Evolutionary conservation across 1,139 yeast species (phyloP), one percentile per base, ranked within the genome.

Genomic region (Meyerozyma guilliermondii): DNA sequence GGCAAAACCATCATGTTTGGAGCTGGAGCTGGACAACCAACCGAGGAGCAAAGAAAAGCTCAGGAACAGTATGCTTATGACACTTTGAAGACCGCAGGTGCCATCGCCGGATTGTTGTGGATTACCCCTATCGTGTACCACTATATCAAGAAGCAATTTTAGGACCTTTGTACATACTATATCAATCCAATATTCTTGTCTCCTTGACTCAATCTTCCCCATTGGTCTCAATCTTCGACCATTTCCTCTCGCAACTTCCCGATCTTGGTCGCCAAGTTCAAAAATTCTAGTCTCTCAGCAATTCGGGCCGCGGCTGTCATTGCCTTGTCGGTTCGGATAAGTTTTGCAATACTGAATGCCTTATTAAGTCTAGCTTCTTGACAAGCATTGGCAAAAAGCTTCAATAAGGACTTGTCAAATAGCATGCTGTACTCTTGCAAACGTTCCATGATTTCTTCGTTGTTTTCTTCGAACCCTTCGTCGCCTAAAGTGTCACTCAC

Each of bases 301-400:
- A 92, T 86, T 62, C 85, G 85, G 20, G 78, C 69, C 1, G 97
- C 96, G 0, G 96, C 96, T 45, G 76, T 76, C 48, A 91, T 66
- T 5, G 96, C 95, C 51, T 84, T 81, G 49, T 84, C 91, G 48
- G 81, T 83, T 52, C 80, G 78, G 53, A 92, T 71, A 56, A 86
- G 78, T 51, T 73, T 76, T 5, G 81, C 89, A 38, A 92, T 62
- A 33, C 85, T 83, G 49, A 80, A 69, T 0, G 95, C 94, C 59
- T 83, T 83, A 43, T 76, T 76, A 36, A 77, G 62, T 45, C 80
- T 77, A 39, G 81, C 78, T 28, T 82, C 84, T 37, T 81, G 74
- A 61, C 97, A 89, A 1, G 94, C 81, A 23, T 68, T 71, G n/a
- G 87, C 92, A 59, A 91, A 80, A 48, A 87, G 72, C 53, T 86